Evolutionary conservation across 1,284 basidiomycete species (phyloP).

Genomic region (Phellopilus nigrolimitatus): DNA sequence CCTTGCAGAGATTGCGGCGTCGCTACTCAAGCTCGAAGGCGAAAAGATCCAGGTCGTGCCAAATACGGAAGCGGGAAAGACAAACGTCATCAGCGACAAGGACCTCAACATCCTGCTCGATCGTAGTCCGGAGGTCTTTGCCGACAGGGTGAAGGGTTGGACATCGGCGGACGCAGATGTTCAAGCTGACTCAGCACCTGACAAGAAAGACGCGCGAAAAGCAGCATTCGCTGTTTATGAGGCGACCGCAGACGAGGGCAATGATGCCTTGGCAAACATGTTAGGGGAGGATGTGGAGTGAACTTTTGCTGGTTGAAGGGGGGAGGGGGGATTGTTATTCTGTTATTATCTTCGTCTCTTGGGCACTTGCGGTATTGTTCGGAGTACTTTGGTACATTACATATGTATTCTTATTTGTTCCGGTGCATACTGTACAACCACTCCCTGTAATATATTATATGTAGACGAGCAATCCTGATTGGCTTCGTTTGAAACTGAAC

Average conservation of each 20-base stretch:
- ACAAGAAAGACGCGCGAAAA: conserved; percentile 31
- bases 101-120: conserved; percentile 82
- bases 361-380: too few relatives aligned
- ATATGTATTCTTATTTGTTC: too few relatives aligned
- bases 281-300: conserved; percentile 41
- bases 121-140: conserved; percentile 75
- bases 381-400: too few relatives aligned
- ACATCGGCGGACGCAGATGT: conserved; percentile 33
- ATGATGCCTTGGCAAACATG: conserved; percentile 70
- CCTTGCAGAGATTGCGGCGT: conserved; percentile 79
- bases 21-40: conserved; percentile 75
- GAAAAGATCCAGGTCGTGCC: conserved; percentile 88
- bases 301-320: background rate
- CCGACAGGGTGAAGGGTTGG: conserved; percentile 78
- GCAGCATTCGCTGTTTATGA: conserved; percentile 81
- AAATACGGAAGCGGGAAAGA: conserved; percentile 61
- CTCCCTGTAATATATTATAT: too few relatives aligned
- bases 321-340: too few relatives aligned
- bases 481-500: too few relatives aligned
- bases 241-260: conserved; percentile 61
- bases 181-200: conserved; percentile 27
- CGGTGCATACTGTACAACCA: too few relatives aligned
- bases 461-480: too few relatives aligned
- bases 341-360: too few relatives aligned
- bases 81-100: conserved; percentile 73